Evolutionary conservation across 345 rosid genomes (phyloP).

Genomic region (Syzygium aqueum): DNA sequence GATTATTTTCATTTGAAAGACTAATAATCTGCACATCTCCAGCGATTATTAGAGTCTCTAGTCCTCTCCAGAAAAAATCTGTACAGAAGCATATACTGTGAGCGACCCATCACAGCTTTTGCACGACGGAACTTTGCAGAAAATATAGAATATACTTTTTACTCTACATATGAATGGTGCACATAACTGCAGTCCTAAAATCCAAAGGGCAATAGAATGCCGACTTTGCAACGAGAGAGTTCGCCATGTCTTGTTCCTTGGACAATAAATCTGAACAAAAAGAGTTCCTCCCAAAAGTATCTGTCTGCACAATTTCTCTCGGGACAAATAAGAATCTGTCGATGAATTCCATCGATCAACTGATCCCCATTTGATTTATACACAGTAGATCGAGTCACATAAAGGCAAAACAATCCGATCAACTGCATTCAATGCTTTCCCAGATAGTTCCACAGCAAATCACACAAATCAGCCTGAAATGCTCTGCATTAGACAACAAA

Average conservation of each 20-base stretch:
- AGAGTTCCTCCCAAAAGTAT: constrained; percentile 23
- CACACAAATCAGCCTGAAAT: neutral
- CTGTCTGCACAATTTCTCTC: neutral
- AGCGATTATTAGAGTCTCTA: neutral
- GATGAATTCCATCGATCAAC: neutral
- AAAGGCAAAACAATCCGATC: neutral
- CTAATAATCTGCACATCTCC: neutral
- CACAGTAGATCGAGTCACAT: neutral
- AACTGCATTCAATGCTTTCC: neutral
- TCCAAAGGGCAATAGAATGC: constrained; percentile 47
- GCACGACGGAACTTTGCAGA: neutral
- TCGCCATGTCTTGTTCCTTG: constrained; percentile 71
- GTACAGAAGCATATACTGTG: neutral
- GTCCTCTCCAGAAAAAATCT: neutral
- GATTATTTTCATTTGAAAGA: neutral
- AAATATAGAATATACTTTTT: neutral
- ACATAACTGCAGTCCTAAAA: constrained; percentile 55
- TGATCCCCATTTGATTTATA: neutral
- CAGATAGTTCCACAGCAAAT: neutral
- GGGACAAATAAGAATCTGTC: neutral
- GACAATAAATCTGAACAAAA: constrained; percentile 61
- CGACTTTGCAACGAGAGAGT: constrained; percentile 25
- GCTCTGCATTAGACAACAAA: neutral
- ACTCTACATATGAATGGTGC: constrained; percentile 50
- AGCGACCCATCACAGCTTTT: neutral